Conservation (phyloP, 2,329 filamentous ascomycete genomes). For the Talaromyces amestolkiae region DNA sequence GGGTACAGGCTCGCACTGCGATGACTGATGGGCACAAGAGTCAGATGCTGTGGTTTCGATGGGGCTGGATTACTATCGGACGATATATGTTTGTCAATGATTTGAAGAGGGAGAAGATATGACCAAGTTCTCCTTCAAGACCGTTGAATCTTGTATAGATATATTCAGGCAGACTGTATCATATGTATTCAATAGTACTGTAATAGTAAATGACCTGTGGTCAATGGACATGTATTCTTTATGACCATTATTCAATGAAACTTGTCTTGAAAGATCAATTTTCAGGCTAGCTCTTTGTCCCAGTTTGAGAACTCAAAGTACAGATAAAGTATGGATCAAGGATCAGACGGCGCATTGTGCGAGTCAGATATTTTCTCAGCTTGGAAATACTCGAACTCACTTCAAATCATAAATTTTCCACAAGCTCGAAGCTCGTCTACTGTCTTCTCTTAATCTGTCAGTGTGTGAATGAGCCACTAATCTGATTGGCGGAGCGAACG, state of each 20-base stretch:
- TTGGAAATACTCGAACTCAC: neutral
- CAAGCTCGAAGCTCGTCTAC: too few relatives aligned
- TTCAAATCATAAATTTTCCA: too few relatives aligned
- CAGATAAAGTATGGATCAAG: neutral
- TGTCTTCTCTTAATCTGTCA: neutral
- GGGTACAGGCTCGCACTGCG: slow-evolving; percentile 70
- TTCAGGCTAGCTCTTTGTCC: neutral
- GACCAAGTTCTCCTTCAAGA: slow-evolving; percentile 3
- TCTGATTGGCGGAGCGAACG: neutral
- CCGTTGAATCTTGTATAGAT: neutral
- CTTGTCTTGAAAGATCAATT: neutral
- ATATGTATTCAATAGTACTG: slow-evolving; percentile 2
- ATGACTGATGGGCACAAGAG: slow-evolving; percentile 90
- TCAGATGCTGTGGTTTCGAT: slow-evolving; percentile 98
- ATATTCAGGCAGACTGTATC: neutral
- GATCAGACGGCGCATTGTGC: neutral
- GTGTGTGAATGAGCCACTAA: neutral
- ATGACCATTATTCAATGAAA: neutral
- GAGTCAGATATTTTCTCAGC: neutral
- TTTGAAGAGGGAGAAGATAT: slow-evolving; percentile 59
- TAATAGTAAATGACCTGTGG: neutral
- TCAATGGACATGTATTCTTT: neutral
- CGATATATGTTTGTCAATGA: slow-evolving; percentile 97
- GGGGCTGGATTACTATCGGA: slow-evolving; percentile 87
- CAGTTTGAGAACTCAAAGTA: neutral